phyloP scores from a whole-genome alignment of 306 rosid species.

The Pterocarpus santalinus region DNA sequence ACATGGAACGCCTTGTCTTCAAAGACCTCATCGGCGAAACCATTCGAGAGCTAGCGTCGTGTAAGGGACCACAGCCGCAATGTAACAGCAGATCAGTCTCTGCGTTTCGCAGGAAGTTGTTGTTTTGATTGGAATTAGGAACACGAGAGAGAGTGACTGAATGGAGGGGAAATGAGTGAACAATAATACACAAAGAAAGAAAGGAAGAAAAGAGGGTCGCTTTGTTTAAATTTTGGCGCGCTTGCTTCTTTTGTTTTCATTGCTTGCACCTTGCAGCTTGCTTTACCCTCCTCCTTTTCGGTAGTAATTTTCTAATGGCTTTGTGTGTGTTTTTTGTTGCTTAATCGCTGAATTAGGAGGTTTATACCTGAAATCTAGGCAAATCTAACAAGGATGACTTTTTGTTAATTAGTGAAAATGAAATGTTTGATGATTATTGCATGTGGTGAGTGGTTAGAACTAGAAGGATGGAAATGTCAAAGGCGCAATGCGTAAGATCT shows the following conservation, averaged over 20 bases:
- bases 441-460: constrained; percentile 5
- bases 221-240: constrained; percentile 51
- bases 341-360: constrained; percentile 32
- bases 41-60: constrained; percentile 67
- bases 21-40: constrained; percentile 89
- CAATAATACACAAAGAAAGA: background rate
- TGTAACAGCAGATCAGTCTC: constrained; percentile 18
- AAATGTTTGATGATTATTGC: constrained; percentile 10
- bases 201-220: constrained; percentile 9
- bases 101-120: constrained; percentile 71
- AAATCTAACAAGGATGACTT: constrained; percentile 40
- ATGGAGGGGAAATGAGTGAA: background rate
- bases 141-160: background rate
- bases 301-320: constrained; percentile 33
- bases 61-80: constrained; percentile 18
- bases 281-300: background rate
- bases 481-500: background rate
- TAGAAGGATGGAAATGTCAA: constrained; percentile 21
- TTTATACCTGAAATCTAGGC: constrained; percentile 52
- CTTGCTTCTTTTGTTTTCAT: constrained; percentile 10
- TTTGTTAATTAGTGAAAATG: background rate
- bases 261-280: background rate
- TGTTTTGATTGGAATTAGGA: constrained; percentile 52
- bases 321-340: constrained; percentile 6
- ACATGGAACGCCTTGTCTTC: constrained; percentile 84